Percentiles rank a stretch among this genome's conserved stretches.
Evolutionary conservation across 2,329 filamentous ascomycete genomes (phyloP).

Genomic region (Ophiosphaerella narmari): DNA sequence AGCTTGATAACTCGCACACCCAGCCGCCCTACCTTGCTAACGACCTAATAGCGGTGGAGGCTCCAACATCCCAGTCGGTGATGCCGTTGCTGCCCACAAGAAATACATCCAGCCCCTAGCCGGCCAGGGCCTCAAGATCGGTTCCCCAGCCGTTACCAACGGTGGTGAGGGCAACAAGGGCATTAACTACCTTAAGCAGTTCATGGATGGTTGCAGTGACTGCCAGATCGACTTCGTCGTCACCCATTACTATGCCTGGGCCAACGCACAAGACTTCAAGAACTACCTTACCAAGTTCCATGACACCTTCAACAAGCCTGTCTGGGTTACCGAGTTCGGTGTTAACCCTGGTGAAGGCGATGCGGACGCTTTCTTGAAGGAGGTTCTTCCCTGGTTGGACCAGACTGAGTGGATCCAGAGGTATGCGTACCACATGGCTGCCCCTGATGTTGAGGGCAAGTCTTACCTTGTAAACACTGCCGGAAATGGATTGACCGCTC

Average conservation of each 20-base stretch:
- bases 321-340: conserved; percentile 47
- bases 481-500: conserved; percentile 23
- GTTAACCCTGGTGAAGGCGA: conserved; percentile 26
- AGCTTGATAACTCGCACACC: conserved; percentile 13
- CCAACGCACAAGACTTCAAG: conserved; percentile 40
- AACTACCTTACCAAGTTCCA: conserved; percentile 44
- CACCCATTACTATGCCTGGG: conserved; percentile 45
- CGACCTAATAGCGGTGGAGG: conserved; percentile 26
- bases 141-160: conserved; percentile 44
- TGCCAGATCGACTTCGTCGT: conserved; percentile 43
- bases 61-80: conserved; percentile 28
- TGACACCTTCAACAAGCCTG: conserved; percentile 30
- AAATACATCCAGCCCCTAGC: conserved; percentile 34
- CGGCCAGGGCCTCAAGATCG: conserved; percentile 33
- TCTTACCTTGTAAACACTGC: conserved; percentile 23
- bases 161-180: conserved; percentile 28
- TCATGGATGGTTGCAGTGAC: conserved; percentile 30
- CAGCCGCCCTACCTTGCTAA: conserved; percentile 6
- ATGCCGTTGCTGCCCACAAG: conserved; percentile 29
- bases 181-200: conserved; percentile 37
- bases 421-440: conserved; percentile 41
- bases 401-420: conserved; percentile 34
- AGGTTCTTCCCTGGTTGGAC: conserved; percentile 44
- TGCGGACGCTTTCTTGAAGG: conserved; percentile 33
- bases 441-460: conserved; percentile 18